A percentile compares a stretch with the other conserved stretches of the same genome.
These are phyloP conservation scores for Orbilia javanica DNA, from an alignment of 2,329 filamentous ascomycete genomes.

Conservation along the genomic window DNA sequence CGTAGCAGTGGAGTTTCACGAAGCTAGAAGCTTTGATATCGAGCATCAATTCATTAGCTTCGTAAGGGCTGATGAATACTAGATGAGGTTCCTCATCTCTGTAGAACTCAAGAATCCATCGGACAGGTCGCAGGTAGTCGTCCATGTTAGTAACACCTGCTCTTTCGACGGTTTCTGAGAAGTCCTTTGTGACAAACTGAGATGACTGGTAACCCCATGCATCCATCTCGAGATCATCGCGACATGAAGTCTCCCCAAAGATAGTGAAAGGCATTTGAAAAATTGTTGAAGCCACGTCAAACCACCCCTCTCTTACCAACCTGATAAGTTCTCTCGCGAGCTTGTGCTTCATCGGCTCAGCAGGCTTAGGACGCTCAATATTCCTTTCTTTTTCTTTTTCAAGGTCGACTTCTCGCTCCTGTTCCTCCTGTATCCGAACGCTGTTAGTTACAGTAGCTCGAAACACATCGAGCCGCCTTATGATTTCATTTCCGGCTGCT, in stretches of 20 bases:
- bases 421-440: constrained; percentile 70
- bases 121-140: constrained; percentile 68
- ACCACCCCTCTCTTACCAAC: constrained; percentile 45
- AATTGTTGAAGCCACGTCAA: constrained; percentile 55
- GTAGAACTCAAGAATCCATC: constrained; percentile 57
- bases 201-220: constrained; percentile 60
- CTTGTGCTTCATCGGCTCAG: constrained; percentile 63
- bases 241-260: constrained; percentile 22
- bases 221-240: constrained; percentile 63
- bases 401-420: constrained; percentile 76
- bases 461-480: constrained; percentile 63
- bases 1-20: constrained; percentile 70
- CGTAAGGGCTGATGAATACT: constrained; percentile 72
- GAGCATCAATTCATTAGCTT: constrained; percentile 70
- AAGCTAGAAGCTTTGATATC: constrained; percentile 63
- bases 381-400: constrained; percentile 75
- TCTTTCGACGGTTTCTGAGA: constrained; percentile 67
- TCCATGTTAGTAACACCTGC: constrained; percentile 63
- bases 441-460: neutral
- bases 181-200: constrained; percentile 70
- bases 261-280: constrained; percentile 21
- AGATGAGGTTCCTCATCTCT: neutral
- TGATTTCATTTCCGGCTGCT: constrained; percentile 62
- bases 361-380: constrained; percentile 68
- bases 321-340: constrained; percentile 64